Evolutionary conservation across 176 grass and related monocot genomes (phyloP).

Genomic region (Raddia distichophylla): DNA sequence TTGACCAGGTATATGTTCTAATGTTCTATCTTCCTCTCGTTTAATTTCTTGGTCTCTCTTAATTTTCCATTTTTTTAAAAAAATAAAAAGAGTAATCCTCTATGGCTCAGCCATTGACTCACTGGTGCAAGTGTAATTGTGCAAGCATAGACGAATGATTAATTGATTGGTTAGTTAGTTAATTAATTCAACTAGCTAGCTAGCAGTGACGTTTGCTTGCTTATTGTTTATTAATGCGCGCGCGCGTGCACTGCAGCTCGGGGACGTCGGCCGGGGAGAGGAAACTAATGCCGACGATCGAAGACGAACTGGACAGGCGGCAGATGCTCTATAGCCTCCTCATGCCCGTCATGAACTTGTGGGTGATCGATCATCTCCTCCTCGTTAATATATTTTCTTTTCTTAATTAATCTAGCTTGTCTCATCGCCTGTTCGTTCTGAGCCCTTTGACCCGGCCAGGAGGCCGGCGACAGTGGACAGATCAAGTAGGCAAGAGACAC

Average conservation of each 20-base stretch:
- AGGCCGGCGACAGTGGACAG: background rate
- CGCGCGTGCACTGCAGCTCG: constrained; percentile 49
- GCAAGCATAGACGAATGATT: background rate
- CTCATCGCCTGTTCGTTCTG: background rate
- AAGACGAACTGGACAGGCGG: constrained; percentile 76
- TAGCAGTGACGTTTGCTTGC: constrained; percentile 30
- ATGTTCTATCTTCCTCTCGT: background rate
- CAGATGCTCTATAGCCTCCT: constrained; percentile 92
- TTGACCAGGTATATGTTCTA: constrained; percentile 62
- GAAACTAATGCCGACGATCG: constrained; percentile 96
- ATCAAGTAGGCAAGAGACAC: background rate
- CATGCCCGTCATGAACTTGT: constrained; percentile 96
- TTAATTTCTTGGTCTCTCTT: background rate
- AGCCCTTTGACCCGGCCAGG: constrained; percentile 10
- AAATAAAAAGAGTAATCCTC: background rate
- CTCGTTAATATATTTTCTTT: background rate
- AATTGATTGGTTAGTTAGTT: constrained; percentile 1
- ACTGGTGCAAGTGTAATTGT: constrained; percentile 14
- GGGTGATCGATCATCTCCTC: constrained; percentile 26
- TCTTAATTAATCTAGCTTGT: background rate
- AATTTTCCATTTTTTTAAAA: too few relatives aligned
- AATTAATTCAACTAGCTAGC: background rate
- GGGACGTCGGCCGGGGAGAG: constrained; percentile 96
- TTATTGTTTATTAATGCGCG: constrained; percentile 2
- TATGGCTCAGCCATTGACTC: background rate